Evolutionary conservation across 2,329 filamentous ascomycete species (phyloP), one percentile per base, ranked within the genome.

Genomic region (Sporothrix brunneoviolacea): DNA sequence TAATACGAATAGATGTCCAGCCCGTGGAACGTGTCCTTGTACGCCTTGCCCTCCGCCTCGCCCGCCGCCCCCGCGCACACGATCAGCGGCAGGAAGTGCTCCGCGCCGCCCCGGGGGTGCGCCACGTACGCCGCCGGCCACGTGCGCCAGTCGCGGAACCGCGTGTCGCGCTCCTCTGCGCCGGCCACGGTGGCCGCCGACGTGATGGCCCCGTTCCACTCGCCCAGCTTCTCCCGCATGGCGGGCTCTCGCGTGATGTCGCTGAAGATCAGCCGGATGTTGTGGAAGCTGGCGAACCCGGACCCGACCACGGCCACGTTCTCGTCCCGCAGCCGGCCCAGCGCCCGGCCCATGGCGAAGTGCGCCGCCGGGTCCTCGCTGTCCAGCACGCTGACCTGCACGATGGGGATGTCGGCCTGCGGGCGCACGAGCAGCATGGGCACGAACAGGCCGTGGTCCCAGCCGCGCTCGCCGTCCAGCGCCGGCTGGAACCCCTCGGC

Each of bases 401-500:
- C 66, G 27, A 82, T 68, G 42, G 79, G 78, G 3, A 78, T 60
- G 51, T 70, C 64, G 55, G 76, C 78, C 37, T 65, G 57, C 18
- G 79, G 78, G 50, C 74, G 64, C 57, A 77, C 72, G 38, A 82
- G 74, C 40, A 72, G 68, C 64, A 82, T 67, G 7, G 78, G 78
- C 22, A 82, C 64, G 61, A 81, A 82, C 51, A 82, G 76, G 65
- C 78, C 79, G 59, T 82, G 79, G 59, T 82, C 78, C 78, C 78
- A 82, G 52, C 72, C 69, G 65, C 72, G 68, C 51, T 62, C 46
- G 13, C 48, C 55, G 54, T 76, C 67, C 12, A 75, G 62, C 12
- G 54, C 54, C 2, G 69, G 63, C 13, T 62, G 55, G 0, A 81
- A 61, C 0, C 78, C 78, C 2, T 62, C 64, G 10, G 61, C 64